Conservation (phyloP, 495 filamentous ascomycete species). For the Sporormia fimetaria region DNA sequence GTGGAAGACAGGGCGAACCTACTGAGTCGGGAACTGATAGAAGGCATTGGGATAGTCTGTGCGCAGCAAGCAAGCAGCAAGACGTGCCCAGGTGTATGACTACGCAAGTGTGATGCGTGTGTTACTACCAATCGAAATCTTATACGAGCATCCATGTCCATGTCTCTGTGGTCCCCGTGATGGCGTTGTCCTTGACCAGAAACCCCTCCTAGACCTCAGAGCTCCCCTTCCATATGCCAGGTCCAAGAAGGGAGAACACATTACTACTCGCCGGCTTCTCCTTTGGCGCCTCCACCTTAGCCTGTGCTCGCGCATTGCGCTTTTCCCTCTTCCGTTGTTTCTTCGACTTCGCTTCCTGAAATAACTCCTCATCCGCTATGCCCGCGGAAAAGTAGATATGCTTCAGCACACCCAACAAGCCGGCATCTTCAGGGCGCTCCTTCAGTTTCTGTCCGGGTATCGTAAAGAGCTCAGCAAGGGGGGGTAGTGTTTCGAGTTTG, state of each 20-base stretch:
- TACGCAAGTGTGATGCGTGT: too few relatives aligned
- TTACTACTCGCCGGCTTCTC: conserved; percentile 1
- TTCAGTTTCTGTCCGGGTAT: conserved; percentile 1
- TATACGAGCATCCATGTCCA: too few relatives aligned
- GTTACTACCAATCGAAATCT: too few relatives aligned
- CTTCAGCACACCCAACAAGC: neutral
- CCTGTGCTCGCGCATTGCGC: neutral
- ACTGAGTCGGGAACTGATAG: too few relatives aligned
- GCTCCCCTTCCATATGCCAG: too few relatives aligned
- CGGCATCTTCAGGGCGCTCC: neutral
- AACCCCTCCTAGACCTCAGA: too few relatives aligned
- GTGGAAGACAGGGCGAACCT: too few relatives aligned
- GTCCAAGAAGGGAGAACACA: conserved; percentile 2
- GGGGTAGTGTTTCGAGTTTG: neutral
- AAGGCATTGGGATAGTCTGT: too few relatives aligned
- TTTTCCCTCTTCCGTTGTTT: conserved; percentile 9
- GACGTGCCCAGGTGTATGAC: too few relatives aligned
- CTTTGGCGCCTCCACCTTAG: neutral
- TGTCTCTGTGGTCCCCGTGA: too few relatives aligned
- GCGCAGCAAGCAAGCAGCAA: too few relatives aligned
- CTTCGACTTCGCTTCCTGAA: conserved; percentile 6
- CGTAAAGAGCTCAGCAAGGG: conserved; percentile 6
- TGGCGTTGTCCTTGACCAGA: too few relatives aligned
- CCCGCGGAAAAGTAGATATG: conserved; percentile 5
- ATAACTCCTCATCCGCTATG: conserved; percentile 2